A percentile compares a stretch with the other conserved stretches of the same genome.
Evolutionary conservation across 2,329 filamentous ascomycete genomes (phyloP).

Genomic region (Niveomyces coronatus): DNA sequence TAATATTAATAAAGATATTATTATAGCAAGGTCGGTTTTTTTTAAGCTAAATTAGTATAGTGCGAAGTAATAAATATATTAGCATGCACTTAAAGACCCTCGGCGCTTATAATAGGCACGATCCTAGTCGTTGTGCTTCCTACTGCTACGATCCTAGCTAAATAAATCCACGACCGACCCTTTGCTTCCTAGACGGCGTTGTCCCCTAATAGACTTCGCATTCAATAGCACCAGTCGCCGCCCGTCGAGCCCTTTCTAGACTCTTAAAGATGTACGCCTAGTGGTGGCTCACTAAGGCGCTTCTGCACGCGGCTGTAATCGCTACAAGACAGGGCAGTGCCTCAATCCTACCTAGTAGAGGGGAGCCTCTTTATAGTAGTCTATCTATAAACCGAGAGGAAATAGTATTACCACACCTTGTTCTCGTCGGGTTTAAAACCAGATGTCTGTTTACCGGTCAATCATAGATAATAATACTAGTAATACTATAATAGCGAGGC

Average conservation of each 20-base stretch:
- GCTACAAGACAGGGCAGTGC: no score
- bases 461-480: no score
- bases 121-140: background rate
- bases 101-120: background rate
- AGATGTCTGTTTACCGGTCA: no score
- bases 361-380: no score
- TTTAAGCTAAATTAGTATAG: background rate
- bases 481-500: no score
- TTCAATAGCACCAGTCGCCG: background rate
- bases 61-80: background rate
- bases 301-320: no score
- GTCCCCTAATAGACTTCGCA: background rate
- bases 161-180: background rate
- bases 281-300: background rate
- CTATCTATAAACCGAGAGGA: no score
- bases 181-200: background rate
- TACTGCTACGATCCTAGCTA: background rate
- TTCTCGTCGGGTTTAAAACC: no score
- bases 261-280: background rate
- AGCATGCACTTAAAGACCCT: background rate
- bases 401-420: no score
- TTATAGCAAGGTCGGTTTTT: background rate
- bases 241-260: background rate
- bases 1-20: background rate
- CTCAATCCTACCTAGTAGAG: no score